Evolutionary conservation across 1,284 basidiomycete species (phyloP), one percentile per base, ranked within the genome.

Genomic region (Neotropicomus parvogracilis): DNA sequence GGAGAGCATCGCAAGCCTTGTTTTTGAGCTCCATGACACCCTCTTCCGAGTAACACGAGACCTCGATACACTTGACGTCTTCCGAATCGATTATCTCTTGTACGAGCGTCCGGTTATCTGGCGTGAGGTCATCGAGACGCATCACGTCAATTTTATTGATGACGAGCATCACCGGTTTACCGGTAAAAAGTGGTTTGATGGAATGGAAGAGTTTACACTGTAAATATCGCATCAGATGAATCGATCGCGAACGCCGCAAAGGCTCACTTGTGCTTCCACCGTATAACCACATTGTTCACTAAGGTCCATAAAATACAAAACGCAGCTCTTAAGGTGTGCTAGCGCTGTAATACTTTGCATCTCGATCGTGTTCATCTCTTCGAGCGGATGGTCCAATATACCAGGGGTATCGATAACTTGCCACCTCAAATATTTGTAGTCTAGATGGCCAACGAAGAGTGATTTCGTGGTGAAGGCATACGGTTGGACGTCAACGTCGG

Each of bases 321-420:
- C 79, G 59, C 91, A 94, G 55, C 85, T 83, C 70, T 95, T 91
- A 37, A 97, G 72, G 71, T 97, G 95, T 3, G 94, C 94, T 54
- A 97, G 76, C 8, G 94, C 95, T 33, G 93, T 97, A 69, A 97
- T 95, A 61, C 90, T 94, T 75, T 97, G 94, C 93, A 97, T 97
- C 73, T 97, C 95, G 59, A 97, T 97, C 52, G 94, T 97, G 77
- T 97, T 97, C 95, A 97, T 97, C 53, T 97, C 94, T 70, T 97
- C 94, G 36, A 97, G 78, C 2, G 94, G 94, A 68, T 95, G 92
- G 64, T 91, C 90, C 59, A 95, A 76, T 50, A 95, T 86, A 54
- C 93, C 93, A 11, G 93, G 92, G 33, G 92, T 95, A 75, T 95
- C 93, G 61, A 97, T 95, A 39, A 97, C 94, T 70, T 97, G 94